Conservation (phyloP, 139 green algal species). For the Chara braunii region DNA sequence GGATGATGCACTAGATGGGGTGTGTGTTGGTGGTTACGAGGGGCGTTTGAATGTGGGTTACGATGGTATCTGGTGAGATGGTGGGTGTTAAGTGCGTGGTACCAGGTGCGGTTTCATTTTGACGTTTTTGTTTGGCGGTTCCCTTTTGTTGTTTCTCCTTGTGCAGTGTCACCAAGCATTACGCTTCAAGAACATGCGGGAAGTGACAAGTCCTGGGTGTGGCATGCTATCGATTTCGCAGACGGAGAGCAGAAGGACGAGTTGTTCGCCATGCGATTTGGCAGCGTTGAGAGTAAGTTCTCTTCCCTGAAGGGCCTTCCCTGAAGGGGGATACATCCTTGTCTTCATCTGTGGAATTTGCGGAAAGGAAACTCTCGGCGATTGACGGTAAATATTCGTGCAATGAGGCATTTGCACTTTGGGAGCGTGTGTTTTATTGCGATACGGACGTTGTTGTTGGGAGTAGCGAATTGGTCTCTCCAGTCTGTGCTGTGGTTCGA, state of each 20-base stretch:
- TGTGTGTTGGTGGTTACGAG: too few species aligned
- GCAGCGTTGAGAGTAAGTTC: slow-evolving; percentile 45
- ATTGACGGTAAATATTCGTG: slow-evolving; percentile 1
- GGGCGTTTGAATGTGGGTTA: too few species aligned
- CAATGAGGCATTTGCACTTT: slow-evolving; percentile 1
- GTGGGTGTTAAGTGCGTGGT: too few species aligned
- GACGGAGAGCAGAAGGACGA: slow-evolving; percentile 71
- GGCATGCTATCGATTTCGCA: slow-evolving; percentile 85
- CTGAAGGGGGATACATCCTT: background rate
- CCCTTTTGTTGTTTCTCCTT: slow-evolving; percentile 27
- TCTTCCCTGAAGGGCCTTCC: background rate
- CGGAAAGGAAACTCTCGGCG: slow-evolving; percentile 2
- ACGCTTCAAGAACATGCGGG: slow-evolving; percentile 87
- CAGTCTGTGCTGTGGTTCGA: too few species aligned
- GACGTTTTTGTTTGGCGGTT: too few species aligned
- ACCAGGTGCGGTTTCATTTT: background rate
- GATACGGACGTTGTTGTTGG: background rate
- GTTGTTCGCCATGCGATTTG: slow-evolving; percentile 89
- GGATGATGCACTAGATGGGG: too few species aligned
- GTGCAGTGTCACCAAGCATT: slow-evolving; percentile 83
- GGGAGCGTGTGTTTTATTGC: background rate
- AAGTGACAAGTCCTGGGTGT: slow-evolving; percentile 96
- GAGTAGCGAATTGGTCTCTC: background rate
- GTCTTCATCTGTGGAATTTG: background rate
- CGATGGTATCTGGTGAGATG: too few species aligned